Conservation (phyloP, 1,139 yeast genomes). For the Scheffersomyces segobiensis region DNA sequence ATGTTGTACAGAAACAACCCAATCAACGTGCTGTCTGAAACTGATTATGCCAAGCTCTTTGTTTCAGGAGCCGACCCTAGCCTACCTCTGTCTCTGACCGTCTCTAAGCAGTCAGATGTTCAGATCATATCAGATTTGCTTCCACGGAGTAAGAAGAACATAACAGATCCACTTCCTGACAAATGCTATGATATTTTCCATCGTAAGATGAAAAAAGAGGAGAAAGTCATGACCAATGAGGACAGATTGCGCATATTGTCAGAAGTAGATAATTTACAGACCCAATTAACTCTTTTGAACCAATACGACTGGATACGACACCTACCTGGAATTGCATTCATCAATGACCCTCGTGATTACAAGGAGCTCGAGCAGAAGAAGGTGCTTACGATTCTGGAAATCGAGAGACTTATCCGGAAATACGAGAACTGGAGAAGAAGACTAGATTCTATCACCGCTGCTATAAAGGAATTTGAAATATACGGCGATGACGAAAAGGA, state of each 20-base stretch:
- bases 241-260: constrained; percentile 53
- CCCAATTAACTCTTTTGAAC: constrained; percentile 45
- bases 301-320: constrained; percentile 58
- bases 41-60: constrained; percentile 10
- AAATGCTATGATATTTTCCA: constrained; percentile 51
- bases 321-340: constrained; percentile 54
- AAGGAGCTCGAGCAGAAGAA: constrained; percentile 54
- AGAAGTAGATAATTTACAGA: constrained; percentile 52
- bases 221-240: constrained; percentile 57
- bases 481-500: constrained; percentile 7
- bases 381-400: constrained; percentile 51
- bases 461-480: constrained; percentile 22
- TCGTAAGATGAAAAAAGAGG: constrained; percentile 65
- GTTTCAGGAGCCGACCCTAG: constrained; percentile 10
- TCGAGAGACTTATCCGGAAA: constrained; percentile 46
- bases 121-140: constrained; percentile 10
- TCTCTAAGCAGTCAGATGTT: constrained; percentile 8
- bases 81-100: constrained; percentile 4
- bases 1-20: constrained; percentile 23
- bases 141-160: constrained; percentile 22
- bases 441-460: constrained; percentile 25
- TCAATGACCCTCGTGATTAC: constrained; percentile 46
- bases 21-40: constrained; percentile 13
- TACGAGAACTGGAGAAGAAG: constrained; percentile 47
- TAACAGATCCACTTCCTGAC: constrained; percentile 47